Base-by-base conservation (phyloP, 2,329 filamentous ascomycete species). In the Xylariaceae sp. region DNA sequence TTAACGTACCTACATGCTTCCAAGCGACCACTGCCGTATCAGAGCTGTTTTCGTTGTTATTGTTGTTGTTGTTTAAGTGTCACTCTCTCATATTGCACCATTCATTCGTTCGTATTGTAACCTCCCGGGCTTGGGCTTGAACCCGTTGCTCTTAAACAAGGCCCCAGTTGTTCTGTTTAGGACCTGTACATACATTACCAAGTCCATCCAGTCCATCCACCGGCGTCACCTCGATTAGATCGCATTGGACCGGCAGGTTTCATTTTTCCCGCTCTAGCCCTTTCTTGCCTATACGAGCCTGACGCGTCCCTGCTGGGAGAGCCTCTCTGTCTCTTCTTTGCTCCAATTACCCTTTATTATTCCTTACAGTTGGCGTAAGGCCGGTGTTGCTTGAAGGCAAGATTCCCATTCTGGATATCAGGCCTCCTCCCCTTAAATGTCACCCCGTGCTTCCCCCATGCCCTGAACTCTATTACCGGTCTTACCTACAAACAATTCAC, bases 201-300 rank as follows among this genome's bases (percentile, higher is more conserved):
- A 62, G 65, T 67, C 67, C 63, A 66, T 65, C 65, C 64, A 68
- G 60, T 67, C 67, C 63, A 66, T 65, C 65, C 64, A 68, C 59
- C 60, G 52, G 59, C 45, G 59, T 60, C 60, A 48, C 63, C 63
- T 61, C 60, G 54, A 66, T 60, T 60, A 63, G 54, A 48, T 57
- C 57, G 54, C 62, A 67, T 67, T 65, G 60, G 62, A 59, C 66
- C 67, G 67, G 67, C 67, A 70, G 65, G 68, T 69, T 67, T 65
- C 66, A 69, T 69, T 70, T 65, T 61, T 67, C 53, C 67, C 67
- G 65, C 62, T 64, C 64, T 63, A 69, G 65, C 63, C 63, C 67
- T 66, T 68, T 66, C 54, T 67, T 64, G 65, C 63, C 60, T 64
- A 66, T 67, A 70, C 68, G 68, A 68, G 63, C 64, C 63, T 63